Conservation (phyloP, 345 rosid genomes). For the Rhodamnia argentea region DNA sequence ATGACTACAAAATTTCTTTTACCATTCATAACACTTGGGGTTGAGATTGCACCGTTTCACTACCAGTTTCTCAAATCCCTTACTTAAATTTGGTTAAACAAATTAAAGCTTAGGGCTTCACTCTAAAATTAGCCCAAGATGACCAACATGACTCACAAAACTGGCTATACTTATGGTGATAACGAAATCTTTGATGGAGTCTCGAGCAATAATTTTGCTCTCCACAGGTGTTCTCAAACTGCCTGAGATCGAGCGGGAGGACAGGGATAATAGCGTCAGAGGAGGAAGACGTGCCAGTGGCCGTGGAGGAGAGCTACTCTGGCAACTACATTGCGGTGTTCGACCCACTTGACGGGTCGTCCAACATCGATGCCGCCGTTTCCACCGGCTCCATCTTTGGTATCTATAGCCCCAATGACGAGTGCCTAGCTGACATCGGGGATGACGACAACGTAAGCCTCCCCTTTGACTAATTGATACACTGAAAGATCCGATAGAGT, state of each 20-base stretch:
- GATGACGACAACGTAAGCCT: conserved; percentile 45
- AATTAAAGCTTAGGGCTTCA: not conserved
- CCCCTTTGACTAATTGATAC: not conserved
- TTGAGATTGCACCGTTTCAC: too few relatives aligned
- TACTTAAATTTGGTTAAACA: not conserved
- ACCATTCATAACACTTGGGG: too few relatives aligned
- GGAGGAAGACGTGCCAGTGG: conserved; percentile 97
- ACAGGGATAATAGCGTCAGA: conserved; percentile 95
- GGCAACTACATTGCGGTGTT: conserved; percentile 89
- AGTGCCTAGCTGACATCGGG: conserved; percentile 60
- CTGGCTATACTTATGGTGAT: not conserved
- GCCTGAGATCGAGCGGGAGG: conserved; percentile 87
- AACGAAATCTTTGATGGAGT: not conserved
- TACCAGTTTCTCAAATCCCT: too few relatives aligned
- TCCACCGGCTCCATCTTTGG: conserved; percentile 97
- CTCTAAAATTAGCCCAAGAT: not conserved
- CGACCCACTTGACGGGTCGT: conserved; percentile 95
- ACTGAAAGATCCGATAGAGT: too few relatives aligned
- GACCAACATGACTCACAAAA: not conserved
- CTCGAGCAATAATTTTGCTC: not conserved
- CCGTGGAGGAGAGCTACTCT: conserved; percentile 89
- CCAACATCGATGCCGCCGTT: conserved; percentile 92
- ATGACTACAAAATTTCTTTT: too few relatives aligned
- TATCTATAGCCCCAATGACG: conserved; percentile 88
- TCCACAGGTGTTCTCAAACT: conserved; percentile 74